Evolutionary conservation across 176 grass and related monocot species (phyloP), one percentile per base, ranked within the genome.

Genomic region (Raddia distichophylla): DNA sequence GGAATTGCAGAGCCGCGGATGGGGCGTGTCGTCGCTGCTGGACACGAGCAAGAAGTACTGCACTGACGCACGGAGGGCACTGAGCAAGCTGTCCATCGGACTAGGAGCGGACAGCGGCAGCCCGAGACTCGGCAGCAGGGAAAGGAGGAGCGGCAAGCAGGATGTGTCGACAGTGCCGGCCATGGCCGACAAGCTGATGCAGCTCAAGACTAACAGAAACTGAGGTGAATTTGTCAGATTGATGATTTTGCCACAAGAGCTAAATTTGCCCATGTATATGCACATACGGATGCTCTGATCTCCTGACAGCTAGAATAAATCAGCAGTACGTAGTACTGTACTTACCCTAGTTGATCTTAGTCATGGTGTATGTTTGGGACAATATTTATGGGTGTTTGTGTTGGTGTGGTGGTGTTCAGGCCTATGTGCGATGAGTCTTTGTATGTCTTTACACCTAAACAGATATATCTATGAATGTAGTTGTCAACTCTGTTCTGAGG

Each of bases 21-120:
- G 90, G 87, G 90, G 87, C 56, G 69, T 94, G 85, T 73, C 90
- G 55, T 84, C 92, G 49, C 76, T 94, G 83, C 86, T 93, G 1
- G 71, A 85, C 83, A 91, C 86, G 54, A 97, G 92, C 76, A 85
- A 90, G 72, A 84, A 80, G 80, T 90, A 87, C 69, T 90, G 89
- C 84, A 83, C 79, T 3, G 89, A 83, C 47, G 85, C 89, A 5
- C 65, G 80, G 35, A 80, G 92, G 74, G 89, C 86, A 71, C 72
- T 94, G 75, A 94, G 78, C 78, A 94, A 86, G 79, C 84, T 94
- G 18, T 74, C 87, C 52, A 84, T 86, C 61, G 87, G 71, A 9
- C 7, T 80, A 13, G 86, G 84, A 63, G 76, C 67, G 7, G 87
- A 86, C 33, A 37, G 80, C 19, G 64, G 74, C 19, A 85, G 67